These are phyloP conservation scores for Candida gigantensis DNA, from an alignment of 1,139 yeast genomes.

Conservation along the genomic window DNA sequence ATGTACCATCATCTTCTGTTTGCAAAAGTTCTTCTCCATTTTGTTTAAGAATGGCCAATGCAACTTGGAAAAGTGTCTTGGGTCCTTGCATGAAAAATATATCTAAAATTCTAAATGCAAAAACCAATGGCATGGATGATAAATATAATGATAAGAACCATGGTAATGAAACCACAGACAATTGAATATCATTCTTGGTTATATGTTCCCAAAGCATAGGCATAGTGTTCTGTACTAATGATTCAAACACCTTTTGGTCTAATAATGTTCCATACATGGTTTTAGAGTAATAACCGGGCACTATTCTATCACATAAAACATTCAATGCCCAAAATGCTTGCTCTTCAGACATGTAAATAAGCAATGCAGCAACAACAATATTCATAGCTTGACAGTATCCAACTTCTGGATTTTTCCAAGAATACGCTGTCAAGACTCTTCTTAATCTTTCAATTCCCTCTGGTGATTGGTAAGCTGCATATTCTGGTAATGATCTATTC, in stretches of 20 bases:
- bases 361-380: conserved; percentile 89
- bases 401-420: conserved; percentile 96
- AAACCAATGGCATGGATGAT: conserved; percentile 92
- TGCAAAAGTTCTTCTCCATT: conserved; percentile 82
- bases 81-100: conserved; percentile 91
- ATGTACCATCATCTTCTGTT: conserved; percentile 90
- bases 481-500: conserved; percentile 92
- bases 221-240: conserved; percentile 84
- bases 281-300: conserved; percentile 95
- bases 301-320: conserved; percentile 77
- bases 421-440: conserved; percentile 86
- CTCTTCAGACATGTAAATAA: conserved; percentile 94
- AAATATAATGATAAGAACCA: conserved; percentile 93
- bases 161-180: conserved; percentile 92
- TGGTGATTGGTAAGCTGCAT: conserved; percentile 83
- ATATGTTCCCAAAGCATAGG: conserved; percentile 89
- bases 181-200: conserved; percentile 75
- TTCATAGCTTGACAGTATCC: conserved; percentile 99
- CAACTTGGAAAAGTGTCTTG: conserved; percentile 86
- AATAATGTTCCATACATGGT: conserved; percentile 97
- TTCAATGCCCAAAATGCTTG: conserved; percentile 95
- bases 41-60: conserved; percentile 80
- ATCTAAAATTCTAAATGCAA: conserved; percentile 89
- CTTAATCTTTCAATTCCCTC: conserved; percentile 86
- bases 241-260: conserved; percentile 92